Conservation (phyloP, 768 basidiomycete species). For the Amanita rimosa region DNA sequence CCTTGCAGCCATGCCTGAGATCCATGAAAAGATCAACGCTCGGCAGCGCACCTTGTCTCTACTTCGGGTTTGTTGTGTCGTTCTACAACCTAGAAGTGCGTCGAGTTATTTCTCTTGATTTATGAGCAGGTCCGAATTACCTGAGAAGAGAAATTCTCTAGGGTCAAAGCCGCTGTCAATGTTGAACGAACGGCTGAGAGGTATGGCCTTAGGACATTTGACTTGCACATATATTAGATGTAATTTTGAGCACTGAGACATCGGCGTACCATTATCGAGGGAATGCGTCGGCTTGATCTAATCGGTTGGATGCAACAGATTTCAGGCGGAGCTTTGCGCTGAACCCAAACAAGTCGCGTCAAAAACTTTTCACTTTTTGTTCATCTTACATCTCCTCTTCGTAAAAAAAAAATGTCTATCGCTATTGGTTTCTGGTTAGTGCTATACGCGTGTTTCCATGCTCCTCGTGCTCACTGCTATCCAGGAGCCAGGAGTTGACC, state of each 20-base stretch:
- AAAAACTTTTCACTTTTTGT: constrained; percentile 13
- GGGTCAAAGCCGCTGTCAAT: constrained; percentile 91
- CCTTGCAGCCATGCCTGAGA: constrained; percentile 25
- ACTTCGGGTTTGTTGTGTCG: constrained; percentile 97
- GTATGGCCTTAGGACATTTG: constrained; percentile 92
- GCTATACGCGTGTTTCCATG: constrained; percentile 15
- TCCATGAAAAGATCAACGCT: constrained; percentile 4
- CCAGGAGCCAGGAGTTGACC: constrained; percentile 51
- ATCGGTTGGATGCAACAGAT: constrained; percentile 2
- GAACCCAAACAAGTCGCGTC: not conserved
- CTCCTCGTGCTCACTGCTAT: constrained; percentile 4
- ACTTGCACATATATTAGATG: constrained; percentile 34
- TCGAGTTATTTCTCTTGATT: constrained; percentile 9
- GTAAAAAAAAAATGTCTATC: constrained; percentile 32
- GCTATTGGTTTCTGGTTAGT: constrained; percentile 61
- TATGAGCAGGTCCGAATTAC: constrained; percentile 26
- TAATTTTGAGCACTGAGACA: not conserved
- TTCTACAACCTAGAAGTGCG: constrained; percentile 67
- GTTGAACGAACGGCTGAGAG: constrained; percentile 93
- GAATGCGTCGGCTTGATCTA: not conserved
- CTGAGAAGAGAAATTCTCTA: constrained; percentile 98
- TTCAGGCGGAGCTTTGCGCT: constrained; percentile 31
- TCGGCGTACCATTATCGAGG: constrained; percentile 36
- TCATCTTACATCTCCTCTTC: constrained; percentile 9
- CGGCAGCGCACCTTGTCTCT: constrained; percentile 54